Conservation (phyloP, 1,139 yeast genomes). For the Hyphopichia fennica region DNA sequence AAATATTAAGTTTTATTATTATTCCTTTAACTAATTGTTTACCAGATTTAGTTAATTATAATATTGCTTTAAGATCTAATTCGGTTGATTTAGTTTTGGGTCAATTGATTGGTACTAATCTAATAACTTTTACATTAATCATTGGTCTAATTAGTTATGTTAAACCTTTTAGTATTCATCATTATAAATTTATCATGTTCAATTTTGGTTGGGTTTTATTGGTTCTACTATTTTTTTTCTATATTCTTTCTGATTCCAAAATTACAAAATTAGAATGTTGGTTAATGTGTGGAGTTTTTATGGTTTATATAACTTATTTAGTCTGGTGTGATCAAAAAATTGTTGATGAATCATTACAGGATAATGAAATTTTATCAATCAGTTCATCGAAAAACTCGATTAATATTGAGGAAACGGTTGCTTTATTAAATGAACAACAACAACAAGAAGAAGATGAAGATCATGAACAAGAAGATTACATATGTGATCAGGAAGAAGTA, state of each 20-base stretch:
- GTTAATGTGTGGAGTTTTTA: slow-evolving; percentile 40
- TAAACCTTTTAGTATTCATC: slow-evolving; percentile 23
- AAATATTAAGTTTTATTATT: slow-evolving; percentile 34
- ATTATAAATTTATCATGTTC: slow-evolving; percentile 21
- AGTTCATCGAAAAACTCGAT: slow-evolving; percentile 1
- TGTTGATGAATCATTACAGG: slow-evolving; percentile 12
- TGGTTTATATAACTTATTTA: slow-evolving; percentile 33
- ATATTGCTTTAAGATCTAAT: slow-evolving; percentile 28
- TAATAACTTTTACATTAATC: slow-evolving; percentile 37
- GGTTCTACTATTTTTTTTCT: slow-evolving; percentile 38
- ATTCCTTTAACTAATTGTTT: slow-evolving; percentile 42
- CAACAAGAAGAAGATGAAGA: neutral
- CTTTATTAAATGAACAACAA: neutral
- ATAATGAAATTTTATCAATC: slow-evolving; percentile 3
- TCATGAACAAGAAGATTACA: no score
- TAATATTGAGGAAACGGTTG: slow-evolving; percentile 2
- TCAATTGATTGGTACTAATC: slow-evolving; percentile 40
- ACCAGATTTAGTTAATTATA: slow-evolving; percentile 42
- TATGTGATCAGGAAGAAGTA: no score
- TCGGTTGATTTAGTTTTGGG: slow-evolving; percentile 41
- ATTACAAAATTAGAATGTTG: slow-evolving; percentile 48
- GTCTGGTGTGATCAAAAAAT: slow-evolving; percentile 20
- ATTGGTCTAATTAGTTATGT: slow-evolving; percentile 35
- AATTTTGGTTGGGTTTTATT: slow-evolving; percentile 36
- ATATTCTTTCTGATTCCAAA: slow-evolving; percentile 50